Percentiles rank a stretch among this genome's conserved stretches.
These are phyloP conservation scores for Orbilia ellipsospora DNA, from an alignment of 2,329 filamentous ascomycete genomes.

Conservation along the genomic window DNA sequence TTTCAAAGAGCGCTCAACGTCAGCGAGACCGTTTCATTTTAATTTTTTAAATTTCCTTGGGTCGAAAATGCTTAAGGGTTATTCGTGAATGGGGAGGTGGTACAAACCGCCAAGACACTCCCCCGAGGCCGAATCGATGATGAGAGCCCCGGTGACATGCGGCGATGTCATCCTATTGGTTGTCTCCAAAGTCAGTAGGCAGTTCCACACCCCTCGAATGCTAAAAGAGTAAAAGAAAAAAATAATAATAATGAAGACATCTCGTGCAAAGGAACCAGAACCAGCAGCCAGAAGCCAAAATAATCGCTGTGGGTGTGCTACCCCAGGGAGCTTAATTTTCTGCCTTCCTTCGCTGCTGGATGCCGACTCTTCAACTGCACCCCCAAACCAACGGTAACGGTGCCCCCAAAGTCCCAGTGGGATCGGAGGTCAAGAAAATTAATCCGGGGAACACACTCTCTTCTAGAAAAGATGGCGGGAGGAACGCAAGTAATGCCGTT, in stretches of 20 bases:
- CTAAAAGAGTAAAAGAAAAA: background rate
- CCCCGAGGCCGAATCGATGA: slow-evolving; percentile 58
- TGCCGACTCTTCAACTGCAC: no score
- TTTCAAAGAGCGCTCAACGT: slow-evolving; percentile 9
- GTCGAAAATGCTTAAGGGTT: no score
- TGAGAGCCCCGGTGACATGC: slow-evolving; percentile 58
- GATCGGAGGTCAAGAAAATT: slow-evolving; percentile 9
- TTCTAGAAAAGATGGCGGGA: slow-evolving; percentile 2
- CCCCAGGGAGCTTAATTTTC: slow-evolving; percentile 29
- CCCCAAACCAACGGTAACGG: background rate
- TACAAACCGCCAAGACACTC: slow-evolving; percentile 57
- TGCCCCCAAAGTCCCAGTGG: slow-evolving; percentile 13
- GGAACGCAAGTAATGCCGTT: no score
- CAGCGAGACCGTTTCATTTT: slow-evolving; percentile 5
- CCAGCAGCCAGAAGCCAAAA: background rate
- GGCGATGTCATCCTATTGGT: slow-evolving; percentile 58
- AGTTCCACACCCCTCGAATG: slow-evolving; percentile 9
- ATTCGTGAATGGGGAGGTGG: slow-evolving; percentile 7
- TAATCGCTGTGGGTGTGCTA: background rate
- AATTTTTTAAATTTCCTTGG: background rate
- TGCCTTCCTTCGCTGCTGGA: background rate
- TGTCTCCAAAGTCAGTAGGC: slow-evolving; percentile 25
- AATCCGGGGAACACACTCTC: slow-evolving; percentile 20
- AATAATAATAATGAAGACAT: no score
- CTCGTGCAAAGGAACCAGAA: no score